Evolutionary conservation across 169 alveolate genomes (phyloP).

Genomic region (Amoebophrya sp.): DNA sequence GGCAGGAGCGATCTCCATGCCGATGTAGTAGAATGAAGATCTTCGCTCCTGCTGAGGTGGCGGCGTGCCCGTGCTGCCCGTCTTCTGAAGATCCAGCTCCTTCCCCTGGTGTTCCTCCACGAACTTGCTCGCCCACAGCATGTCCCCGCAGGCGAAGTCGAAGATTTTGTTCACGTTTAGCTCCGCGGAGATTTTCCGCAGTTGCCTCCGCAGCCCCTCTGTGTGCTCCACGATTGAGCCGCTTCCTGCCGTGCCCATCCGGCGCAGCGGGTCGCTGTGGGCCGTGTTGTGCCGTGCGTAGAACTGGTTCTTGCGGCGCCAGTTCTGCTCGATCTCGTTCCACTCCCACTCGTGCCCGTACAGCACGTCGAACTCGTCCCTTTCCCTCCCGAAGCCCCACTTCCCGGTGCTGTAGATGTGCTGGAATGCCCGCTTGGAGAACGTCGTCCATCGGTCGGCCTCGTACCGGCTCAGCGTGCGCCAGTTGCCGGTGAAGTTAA

Average conservation of each 20-base stretch:
- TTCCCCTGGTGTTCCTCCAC: background rate
- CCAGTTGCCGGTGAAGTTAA: background rate
- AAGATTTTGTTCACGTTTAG: background rate
- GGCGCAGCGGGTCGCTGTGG: background rate
- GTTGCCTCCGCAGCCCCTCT: background rate
- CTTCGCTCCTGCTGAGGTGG: background rate
- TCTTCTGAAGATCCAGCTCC: no score
- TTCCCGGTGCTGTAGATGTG: background rate
- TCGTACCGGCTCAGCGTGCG: background rate
- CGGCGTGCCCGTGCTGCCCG: no score
- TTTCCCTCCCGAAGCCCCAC: background rate
- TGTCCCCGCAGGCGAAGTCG: conserved; percentile 1
- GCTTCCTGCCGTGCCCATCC: background rate
- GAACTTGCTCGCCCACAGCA: background rate
- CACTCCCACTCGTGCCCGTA: background rate
- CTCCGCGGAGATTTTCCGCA: background rate
- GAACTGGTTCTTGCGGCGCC: background rate
- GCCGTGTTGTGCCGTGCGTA: background rate
- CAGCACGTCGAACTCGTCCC: background rate
- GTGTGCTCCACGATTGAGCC: background rate
- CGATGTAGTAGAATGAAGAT: background rate
- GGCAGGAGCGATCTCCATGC: background rate
- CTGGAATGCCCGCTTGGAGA: background rate
- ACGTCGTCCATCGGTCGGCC: background rate
- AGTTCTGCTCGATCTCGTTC: background rate